Evolutionary conservation across 352 stramenopile genomes (phyloP), one percentile per base, ranked within the genome.

Genomic region (Phytophthora multivora): DNA sequence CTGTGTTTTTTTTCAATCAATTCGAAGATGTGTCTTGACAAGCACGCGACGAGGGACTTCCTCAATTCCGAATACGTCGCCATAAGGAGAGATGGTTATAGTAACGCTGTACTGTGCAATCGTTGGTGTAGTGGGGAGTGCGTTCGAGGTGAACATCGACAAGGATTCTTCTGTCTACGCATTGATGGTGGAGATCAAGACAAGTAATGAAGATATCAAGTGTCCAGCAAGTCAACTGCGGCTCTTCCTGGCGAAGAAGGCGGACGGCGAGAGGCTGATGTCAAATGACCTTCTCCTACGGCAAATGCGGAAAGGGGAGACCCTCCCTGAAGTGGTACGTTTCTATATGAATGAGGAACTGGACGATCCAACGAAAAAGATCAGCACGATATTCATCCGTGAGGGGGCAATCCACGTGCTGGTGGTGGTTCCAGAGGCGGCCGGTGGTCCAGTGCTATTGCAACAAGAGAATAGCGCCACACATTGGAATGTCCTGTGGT

Each of bases 401-500:
- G 11, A 42, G 0, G 18, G n/a, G 13, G 23, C 3, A 5, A 42
- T 42, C 36, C 36, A 42, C 18, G 36, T 42, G 36, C 30, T 39
- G 9, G 33, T 39, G 31, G 4, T 38, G 31, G 31, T 38, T 38
- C 31, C 31, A 1, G 12, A 13, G 31, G 25, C 25, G 31, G 8
- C 8, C 16, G 12, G 19, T 57, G 38, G 50, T 25, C 33, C 38
- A 40, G 26, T 25, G 12, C 41, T 58, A 41, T 58, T 28, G 25
- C 21, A 46, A 5, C 49, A n/a, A 54, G 30, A 4, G 31, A 25
- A 55, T 55, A 55, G 19, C 33, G 50, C 9, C n/a, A 2, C 16
- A 40, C 4, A 23, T 18, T 9, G 43, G 28, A 3, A 51, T 43
- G 8, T 42, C 13, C 16, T 26, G 12, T 35, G 39, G 39, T 59